A percentile compares a stretch with the other conserved stretches of the same genome.
Evolutionary conservation across 192 early-diverging fungal species (phyloP).

Genomic region (Tieghemiomyces parasiticus): DNA sequence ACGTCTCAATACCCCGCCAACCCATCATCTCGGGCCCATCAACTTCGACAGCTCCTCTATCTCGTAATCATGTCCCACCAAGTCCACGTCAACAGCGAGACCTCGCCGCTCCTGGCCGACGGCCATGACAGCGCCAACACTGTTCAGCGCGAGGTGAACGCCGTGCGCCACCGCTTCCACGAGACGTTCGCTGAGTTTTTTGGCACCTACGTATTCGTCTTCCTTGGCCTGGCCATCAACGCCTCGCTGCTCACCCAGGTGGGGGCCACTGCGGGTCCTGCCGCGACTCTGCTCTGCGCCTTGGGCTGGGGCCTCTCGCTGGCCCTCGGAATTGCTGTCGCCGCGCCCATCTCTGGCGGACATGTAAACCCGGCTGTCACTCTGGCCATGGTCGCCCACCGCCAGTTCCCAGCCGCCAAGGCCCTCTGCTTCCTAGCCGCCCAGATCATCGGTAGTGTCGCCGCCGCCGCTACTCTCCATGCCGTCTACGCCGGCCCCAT

Average conservation of each 20-base stretch:
- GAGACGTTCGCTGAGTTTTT: too few species aligned
- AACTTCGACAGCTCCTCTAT: too few species aligned
- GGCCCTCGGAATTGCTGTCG: slow-evolving; percentile 25
- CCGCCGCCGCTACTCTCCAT: slow-evolving; percentile 25
- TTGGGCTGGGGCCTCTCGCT: slow-evolving; percentile 33
- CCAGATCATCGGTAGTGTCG: slow-evolving; percentile 30
- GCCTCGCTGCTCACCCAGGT: not conserved
- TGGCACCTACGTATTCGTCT: not conserved
- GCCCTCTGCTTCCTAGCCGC: slow-evolving; percentile 24
- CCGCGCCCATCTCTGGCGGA: slow-evolving; percentile 24
- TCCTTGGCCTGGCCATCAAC: not conserved
- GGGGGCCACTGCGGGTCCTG: not conserved
- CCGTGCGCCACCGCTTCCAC: too few species aligned
- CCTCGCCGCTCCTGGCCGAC: too few species aligned
- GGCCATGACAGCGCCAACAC: too few species aligned
- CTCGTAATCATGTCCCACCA: too few species aligned
- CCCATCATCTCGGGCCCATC: too few species aligned
- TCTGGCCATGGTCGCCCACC: slow-evolving; percentile 22
- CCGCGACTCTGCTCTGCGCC: not conserved
- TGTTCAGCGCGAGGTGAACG: too few species aligned
- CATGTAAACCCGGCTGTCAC: slow-evolving; percentile 33
- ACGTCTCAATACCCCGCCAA: too few species aligned
- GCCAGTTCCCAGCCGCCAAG: slow-evolving; percentile 19
- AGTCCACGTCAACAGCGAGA: too few species aligned
- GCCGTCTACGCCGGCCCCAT: slow-evolving; percentile 15